These are phyloP conservation scores for Neurospora sp. DNA, from an alignment of 495 filamentous ascomycete genomes.

Conservation along the genomic window DNA sequence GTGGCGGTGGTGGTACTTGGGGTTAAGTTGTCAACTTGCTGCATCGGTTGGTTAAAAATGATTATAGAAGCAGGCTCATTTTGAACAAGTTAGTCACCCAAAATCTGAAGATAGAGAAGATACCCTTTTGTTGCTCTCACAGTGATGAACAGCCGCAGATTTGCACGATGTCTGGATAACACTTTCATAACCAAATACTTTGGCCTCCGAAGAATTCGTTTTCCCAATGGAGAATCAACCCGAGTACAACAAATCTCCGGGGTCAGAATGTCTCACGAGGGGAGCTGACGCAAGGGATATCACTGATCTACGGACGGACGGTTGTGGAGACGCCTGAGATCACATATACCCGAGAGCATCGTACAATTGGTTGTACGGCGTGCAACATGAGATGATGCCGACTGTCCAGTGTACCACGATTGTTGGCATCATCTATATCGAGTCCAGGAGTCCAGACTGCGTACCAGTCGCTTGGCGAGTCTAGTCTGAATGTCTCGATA, in stretches of 20 bases:
- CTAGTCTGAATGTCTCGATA: not conserved
- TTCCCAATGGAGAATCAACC: not conserved
- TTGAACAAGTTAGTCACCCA: not conserved
- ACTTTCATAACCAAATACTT: not conserved
- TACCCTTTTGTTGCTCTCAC: not conserved
- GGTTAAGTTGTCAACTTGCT: slow-evolving; percentile 41
- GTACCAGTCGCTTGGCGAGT: not conserved
- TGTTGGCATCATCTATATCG: not conserved
- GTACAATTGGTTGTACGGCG: not conserved
- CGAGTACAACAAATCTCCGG: not conserved
- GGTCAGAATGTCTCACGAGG: not conserved
- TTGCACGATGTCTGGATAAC: not conserved
- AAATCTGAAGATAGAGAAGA: not conserved
- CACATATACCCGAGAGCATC: not conserved
- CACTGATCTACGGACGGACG: not conserved
- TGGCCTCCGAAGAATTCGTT: not conserved
- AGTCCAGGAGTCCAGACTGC: not conserved
- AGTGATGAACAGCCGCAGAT: not conserved
- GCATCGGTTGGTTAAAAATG: not conserved
- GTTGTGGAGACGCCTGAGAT: not conserved
- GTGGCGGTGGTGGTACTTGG: slow-evolving; percentile 88
- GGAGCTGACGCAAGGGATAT: not conserved
- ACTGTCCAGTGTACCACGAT: not conserved
- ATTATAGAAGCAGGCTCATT: not conserved
- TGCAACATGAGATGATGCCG: not conserved